Base-by-base conservation (phyloP, 2,329 filamentous ascomycete genomes). In the Apiospora koreana region DNA sequence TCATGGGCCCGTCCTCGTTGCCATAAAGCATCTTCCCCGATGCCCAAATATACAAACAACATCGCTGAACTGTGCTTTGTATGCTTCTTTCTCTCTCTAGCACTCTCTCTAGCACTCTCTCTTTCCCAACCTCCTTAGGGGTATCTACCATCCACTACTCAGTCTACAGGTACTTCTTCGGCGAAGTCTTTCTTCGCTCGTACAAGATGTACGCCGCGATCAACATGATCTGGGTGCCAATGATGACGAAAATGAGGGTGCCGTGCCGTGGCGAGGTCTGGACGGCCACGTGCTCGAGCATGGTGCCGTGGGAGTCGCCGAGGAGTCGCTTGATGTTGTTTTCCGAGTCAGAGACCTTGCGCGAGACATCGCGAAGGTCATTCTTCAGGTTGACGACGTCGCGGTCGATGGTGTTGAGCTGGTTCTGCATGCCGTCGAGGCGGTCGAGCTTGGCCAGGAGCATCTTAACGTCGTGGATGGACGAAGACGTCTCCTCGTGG, bases 111-210 rank as follows among this genome's bases (percentile, higher is more conserved):
- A 12, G n/a, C 28, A 21, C 25, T 54, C 14, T 50, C 48, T 25
- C 23, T 54, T 4, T 46, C 50, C 31, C 54, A n/a, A 3, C 54
- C 38, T 38, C 21, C 31, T 16, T 8, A 38, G 54, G 54, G 54
- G 54, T 62, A 62, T 62, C 31, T 38, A 35, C 35, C 35, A 35
- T 62, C n/a, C 16, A 38, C 21, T 7, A 35, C 18, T 31, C 54
- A 62, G 54, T 54, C 45, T 85, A 97, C 79, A 97, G 83, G 81
- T 94, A 98, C 84, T 98, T 98, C 87, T 97, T 97, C n/a, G 94
- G 94, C 80, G 90, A 89, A 73, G 86, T 90, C 82, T 92, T 89
- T 78, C 92, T 91, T 76, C 90, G 88, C 87, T 97, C 97, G 83
- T 97, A 97, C 71, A 91, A 79, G 46, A 94, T 80, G 78, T 95